These are phyloP conservation scores for Arthrobotrys pseudoclavata DNA, from an alignment of 2,329 filamentous ascomycete genomes.

Conservation along the genomic window DNA sequence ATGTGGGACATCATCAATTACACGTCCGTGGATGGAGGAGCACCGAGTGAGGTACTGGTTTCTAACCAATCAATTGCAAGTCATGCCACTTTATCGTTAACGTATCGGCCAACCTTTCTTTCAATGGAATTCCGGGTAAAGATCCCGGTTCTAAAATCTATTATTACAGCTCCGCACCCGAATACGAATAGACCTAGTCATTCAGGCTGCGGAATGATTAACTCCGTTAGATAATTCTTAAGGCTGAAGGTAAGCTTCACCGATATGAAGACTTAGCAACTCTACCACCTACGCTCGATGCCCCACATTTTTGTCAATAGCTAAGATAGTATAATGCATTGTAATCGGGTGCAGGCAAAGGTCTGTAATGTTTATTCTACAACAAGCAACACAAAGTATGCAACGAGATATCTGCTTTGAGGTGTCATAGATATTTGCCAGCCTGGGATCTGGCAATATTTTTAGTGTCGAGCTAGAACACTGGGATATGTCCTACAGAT, in stretches of 20 bases:
- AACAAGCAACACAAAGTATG: slow-evolving; percentile 2
- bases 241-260: neutral
- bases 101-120: neutral
- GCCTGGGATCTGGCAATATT: neutral
- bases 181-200: slow-evolving; percentile 23
- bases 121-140: slow-evolving; percentile 28
- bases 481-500: neutral
- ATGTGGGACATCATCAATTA: slow-evolving; percentile 3
- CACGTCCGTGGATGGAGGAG: neutral
- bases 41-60: neutral
- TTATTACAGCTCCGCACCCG: slow-evolving; percentile 1
- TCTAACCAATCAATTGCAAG: slow-evolving; percentile 6
- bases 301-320: neutral
- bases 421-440: neutral
- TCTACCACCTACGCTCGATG: neutral
- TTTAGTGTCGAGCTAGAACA: neutral
- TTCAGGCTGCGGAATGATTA: slow-evolving; percentile 44
- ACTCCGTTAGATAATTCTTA: slow-evolving; percentile 6
- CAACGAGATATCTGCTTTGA: neutral
- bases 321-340: neutral
- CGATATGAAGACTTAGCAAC: neutral
- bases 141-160: slow-evolving; percentile 6
- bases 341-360: neutral
- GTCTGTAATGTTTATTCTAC: neutral
- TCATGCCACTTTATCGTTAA: slow-evolving; percentile 22